These are phyloP conservation scores for Macaranga tanarius DNA, from an alignment of 441 rosid genomes.

Conservation along the genomic window DNA sequence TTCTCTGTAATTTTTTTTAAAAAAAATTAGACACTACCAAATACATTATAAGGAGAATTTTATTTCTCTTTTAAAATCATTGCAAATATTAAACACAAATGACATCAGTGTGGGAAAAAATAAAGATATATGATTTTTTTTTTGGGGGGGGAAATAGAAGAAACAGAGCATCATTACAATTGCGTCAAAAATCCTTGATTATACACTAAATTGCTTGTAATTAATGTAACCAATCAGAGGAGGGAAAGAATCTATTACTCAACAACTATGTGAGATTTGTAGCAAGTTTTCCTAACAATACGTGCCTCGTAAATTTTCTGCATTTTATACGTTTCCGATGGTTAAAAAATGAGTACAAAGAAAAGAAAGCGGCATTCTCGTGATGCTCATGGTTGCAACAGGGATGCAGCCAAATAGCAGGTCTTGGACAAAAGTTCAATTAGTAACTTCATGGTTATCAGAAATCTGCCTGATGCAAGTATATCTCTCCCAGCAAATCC, in stretches of 20 bases:
- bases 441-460: not conserved
- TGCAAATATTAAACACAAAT: too few species aligned
- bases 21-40: too few species aligned
- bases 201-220: constrained; percentile 5
- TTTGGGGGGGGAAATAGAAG: not conserved
- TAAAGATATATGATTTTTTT: not conserved
- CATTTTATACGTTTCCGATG: not conserved
- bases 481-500: constrained; percentile 4
- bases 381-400: not conserved
- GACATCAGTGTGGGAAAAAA: too few species aligned
- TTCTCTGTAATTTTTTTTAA: too few species aligned
- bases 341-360: not conserved
- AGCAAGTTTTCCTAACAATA: not conserved
- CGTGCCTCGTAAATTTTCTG: not conserved
- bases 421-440: constrained; percentile 11
- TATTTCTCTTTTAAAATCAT: too few species aligned
- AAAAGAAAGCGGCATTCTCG: not conserved
- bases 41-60: too few species aligned
- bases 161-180: not conserved
- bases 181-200: not conserved
- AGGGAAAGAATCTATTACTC: not conserved
- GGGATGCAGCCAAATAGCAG: not conserved
- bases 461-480: constrained; percentile 8
- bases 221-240: not conserved
- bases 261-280: not conserved